Evolutionary conservation across 192 early-diverging fungal species (phyloP).

Genomic region (Umbelopsis vinacea): DNA sequence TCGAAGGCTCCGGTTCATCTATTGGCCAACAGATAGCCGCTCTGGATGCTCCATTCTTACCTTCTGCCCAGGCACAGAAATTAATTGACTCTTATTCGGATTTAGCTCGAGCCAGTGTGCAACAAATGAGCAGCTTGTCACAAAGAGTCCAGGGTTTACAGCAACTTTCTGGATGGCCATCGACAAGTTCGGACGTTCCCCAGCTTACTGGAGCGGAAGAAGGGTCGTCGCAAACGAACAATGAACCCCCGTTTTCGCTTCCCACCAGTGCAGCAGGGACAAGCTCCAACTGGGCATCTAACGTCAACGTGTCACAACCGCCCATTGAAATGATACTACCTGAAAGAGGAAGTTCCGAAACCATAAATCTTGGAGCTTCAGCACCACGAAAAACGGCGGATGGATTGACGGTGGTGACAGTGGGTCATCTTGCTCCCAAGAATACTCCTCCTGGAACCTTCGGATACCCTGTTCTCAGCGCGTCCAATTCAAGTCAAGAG

Average conservation of each 20-base stretch:
- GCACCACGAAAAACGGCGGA: slow-evolving; percentile 14
- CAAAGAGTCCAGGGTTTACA: slow-evolving; percentile 26
- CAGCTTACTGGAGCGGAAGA: not conserved
- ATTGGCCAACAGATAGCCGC: not conserved
- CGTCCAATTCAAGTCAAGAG: slow-evolving; percentile 11
- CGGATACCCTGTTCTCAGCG: not conserved
- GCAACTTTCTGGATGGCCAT: slow-evolving; percentile 36
- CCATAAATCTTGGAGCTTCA: slow-evolving; percentile 20
- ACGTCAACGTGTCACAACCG: not conserved
- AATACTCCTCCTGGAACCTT: slow-evolving; percentile 17
- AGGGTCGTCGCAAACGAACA: not conserved
- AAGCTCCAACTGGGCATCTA: not conserved
- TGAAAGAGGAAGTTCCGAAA: slow-evolving; percentile 1
- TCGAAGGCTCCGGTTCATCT: not conserved
- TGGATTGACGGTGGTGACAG: slow-evolving; percentile 23
- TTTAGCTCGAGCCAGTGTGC: slow-evolving; percentile 23
- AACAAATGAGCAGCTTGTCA: slow-evolving; percentile 38
- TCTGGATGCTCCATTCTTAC: slow-evolving; percentile 19
- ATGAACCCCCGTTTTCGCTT: not conserved
- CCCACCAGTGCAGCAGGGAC: not conserved
- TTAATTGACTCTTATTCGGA: slow-evolving; percentile 40
- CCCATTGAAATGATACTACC: not conserved
- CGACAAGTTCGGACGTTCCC: not conserved
- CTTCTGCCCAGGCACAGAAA: slow-evolving; percentile 33
- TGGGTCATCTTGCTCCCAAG: slow-evolving; percentile 33